Conservation (phyloP, 441 rosid species). For the Euphorbia celastroides region DNA sequence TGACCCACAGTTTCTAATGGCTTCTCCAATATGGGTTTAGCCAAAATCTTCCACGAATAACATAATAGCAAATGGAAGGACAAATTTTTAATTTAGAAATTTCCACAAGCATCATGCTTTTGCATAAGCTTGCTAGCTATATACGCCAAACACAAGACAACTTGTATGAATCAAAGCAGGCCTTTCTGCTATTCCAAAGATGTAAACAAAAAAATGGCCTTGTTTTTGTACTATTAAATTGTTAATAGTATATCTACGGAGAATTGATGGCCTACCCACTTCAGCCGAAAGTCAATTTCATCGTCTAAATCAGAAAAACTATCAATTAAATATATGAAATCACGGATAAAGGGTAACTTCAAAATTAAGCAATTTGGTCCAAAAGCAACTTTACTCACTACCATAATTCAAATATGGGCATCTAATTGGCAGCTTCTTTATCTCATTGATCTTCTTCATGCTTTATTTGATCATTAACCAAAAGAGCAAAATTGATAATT, state of each 20-base stretch:
- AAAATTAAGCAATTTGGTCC: neutral
- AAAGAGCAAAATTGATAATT: neutral
- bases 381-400: neutral
- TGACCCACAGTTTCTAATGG: neutral
- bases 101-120: neutral
- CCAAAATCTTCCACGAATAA: neutral
- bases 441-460: neutral
- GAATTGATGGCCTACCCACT: constrained; percentile 20
- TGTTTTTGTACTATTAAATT: too few species aligned
- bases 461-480: too few species aligned
- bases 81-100: neutral
- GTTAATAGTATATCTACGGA: too few species aligned
- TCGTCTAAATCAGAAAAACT: neutral
- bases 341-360: neutral
- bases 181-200: neutral
- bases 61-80: neutral
- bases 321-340: neutral
- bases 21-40: neutral
- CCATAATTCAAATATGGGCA: neutral
- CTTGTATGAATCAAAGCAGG: neutral
- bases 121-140: neutral
- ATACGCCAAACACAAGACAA: neutral
- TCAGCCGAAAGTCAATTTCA: constrained; percentile 23
- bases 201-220: neutral
- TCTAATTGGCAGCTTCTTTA: neutral